Percentiles rank a stretch among this genome's conserved stretches.
phyloP scores from a whole-genome alignment of 129 eudicot genomes.

The Kitagawia praeruptora region DNA sequence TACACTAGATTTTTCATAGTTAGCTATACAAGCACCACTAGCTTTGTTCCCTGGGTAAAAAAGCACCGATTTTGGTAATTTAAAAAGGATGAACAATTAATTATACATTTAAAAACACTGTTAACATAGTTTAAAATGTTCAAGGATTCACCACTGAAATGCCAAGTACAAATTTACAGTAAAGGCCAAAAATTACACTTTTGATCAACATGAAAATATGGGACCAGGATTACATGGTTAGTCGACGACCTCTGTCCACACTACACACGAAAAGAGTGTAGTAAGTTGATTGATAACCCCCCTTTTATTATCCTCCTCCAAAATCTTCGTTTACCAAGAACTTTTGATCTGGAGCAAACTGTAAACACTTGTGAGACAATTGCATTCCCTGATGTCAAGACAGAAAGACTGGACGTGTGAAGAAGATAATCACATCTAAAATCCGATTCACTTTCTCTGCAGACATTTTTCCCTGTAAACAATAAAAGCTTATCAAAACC shows the following conservation, averaged over 20 bases:
- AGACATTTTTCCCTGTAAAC: background rate
- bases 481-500: background rate
- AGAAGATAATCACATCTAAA: background rate
- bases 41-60: background rate
- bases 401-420: background rate
- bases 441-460: background rate
- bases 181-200: background rate
- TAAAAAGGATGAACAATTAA: background rate
- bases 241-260: background rate
- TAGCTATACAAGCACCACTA: background rate
- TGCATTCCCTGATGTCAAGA: background rate
- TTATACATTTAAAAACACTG: background rate
- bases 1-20: background rate
- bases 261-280: background rate
- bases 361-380: background rate
- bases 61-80: background rate
- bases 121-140: background rate
- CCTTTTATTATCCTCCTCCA: background rate
- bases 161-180: background rate
- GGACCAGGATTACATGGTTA: background rate
- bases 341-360: background rate
- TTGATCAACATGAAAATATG: background rate
- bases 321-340: background rate
- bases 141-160: background rate
- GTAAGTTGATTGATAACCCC: background rate